Evolutionary conservation across 75 land plant genomes (phyloP), one percentile per base, ranked within the genome.

Genomic region (Pinus taeda): DNA sequence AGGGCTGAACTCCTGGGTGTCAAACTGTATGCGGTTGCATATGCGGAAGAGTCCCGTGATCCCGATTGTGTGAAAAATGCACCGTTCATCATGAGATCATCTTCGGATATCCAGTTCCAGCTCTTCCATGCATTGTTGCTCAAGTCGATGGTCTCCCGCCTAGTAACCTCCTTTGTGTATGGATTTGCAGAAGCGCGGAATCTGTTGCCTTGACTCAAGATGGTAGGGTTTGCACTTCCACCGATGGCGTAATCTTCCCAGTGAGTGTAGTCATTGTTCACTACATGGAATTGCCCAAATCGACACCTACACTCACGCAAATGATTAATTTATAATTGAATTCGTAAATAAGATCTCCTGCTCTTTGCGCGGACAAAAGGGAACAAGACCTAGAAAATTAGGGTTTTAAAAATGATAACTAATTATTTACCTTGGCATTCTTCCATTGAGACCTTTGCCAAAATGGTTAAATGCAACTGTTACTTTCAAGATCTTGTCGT

Each of bases 161-260:
- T 94, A 57, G 97, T 94, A 79, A 94, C 90, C 96, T 93, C 30
- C 74, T 26, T 6, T 5, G 0, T 5, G 4, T 39, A 4, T 39
- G 42, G 42, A 57, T 18, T 17, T 37, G 30, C 17, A 6, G 86
- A 53, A 3, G 98, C 98, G 57, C 84, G 80, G 82, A 83, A 95
- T 79, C 96, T 66, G 77, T 95, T 95, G 80, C 93, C 93, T 65
- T 93, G 89, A 80, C 95, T 93, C 82, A 88, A 89, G 71, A 95
- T 90, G 71, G 98, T 95, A 29, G 98, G 98, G 36, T 86, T 60
- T 21, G 91, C 89, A 80, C 98, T 95, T 57, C 98, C 98, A 65
- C 98, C 98, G 22, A 95, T 89, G 64, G 98, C 98, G 78, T 95
- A 95, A 91, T 90, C 90, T 79, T 84, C 91, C 98, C 98, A 95